These are phyloP conservation scores for Brachypodium distachyon DNA, from an alignment of 202 grass and related monocot genomes.

Conservation along the genomic window DNA sequence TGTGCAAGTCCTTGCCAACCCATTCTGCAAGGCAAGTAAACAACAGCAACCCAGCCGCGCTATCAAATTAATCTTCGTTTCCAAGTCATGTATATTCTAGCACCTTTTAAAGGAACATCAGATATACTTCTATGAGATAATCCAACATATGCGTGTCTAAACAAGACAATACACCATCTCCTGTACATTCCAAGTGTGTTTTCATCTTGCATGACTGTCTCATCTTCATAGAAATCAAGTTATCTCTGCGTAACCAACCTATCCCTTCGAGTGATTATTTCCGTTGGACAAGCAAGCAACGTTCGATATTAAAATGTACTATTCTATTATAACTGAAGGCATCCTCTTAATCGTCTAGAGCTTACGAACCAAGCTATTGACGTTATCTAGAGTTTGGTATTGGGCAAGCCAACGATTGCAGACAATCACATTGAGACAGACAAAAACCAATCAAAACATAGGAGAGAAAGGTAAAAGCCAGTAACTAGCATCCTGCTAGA, in stretches of 20 bases:
- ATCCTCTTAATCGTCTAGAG: not conserved
- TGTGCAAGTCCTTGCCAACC: not conserved
- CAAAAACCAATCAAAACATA: not conserved
- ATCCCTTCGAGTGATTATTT: not conserved
- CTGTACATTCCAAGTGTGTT: not conserved
- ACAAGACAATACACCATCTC: not conserved
- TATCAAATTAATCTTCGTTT: not conserved
- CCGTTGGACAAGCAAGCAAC: slow-evolving; percentile 1
- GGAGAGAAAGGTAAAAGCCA: not conserved
- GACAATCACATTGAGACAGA: not conserved
- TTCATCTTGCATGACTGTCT: not conserved
- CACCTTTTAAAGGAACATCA: not conserved
- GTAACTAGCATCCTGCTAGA: not conserved
- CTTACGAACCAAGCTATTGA: not conserved
- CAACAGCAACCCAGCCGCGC: not conserved
- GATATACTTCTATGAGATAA: not conserved
- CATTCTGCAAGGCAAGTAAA: not conserved
- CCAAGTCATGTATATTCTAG: not conserved
- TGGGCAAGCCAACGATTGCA: not conserved
- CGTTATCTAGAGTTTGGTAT: not conserved
- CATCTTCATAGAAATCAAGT: not conserved
- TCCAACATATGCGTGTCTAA: not conserved
- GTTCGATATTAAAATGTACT: slow-evolving; percentile 1
- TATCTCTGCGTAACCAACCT: not conserved
- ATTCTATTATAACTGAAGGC: not conserved